A percentile compares a stretch with the other conserved stretches of the same genome.
These are phyloP conservation scores for Cyanophora paradoxa DNA, from an alignment of 78 protist species.

Conservation along the genomic window DNA sequence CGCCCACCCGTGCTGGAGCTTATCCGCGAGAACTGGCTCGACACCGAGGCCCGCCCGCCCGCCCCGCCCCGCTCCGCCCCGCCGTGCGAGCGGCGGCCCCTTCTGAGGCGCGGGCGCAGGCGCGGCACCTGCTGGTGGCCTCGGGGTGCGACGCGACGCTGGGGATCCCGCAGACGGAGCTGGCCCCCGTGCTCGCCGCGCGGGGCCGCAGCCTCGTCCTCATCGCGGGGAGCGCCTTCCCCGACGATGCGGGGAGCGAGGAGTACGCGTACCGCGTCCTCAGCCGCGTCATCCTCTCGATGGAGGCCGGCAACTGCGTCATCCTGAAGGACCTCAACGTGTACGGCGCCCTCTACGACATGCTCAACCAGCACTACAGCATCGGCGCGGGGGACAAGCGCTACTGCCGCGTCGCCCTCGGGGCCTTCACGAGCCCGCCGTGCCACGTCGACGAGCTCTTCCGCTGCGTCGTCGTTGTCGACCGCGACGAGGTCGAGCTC, in stretches of 20 bases:
- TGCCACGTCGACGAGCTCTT: constrained; percentile 5
- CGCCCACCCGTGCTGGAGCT: neutral
- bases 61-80: too few species aligned
- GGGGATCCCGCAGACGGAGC: too few species aligned
- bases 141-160: constrained; percentile 3
- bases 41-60: neutral
- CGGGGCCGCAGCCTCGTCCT: too few species aligned
- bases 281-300: constrained; percentile 3
- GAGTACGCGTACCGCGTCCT: neutral
- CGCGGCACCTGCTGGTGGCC: constrained; percentile 28
- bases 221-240: too few species aligned
- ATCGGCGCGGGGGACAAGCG: neutral
- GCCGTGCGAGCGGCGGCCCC: too few species aligned
- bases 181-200: too few species aligned
- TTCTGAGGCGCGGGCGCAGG: neutral
- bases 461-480: constrained; percentile 17
- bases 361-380: constrained; percentile 24
- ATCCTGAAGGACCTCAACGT: too few species aligned
- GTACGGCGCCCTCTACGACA: too few species aligned
- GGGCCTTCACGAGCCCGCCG: neutral
- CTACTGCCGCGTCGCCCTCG: constrained; percentile 16
- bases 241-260: neutral
- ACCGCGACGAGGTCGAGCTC: too few species aligned
- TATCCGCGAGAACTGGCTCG: neutral
- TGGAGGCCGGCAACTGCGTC: neutral